A percentile compares a stretch with the other conserved stretches of the same genome.
Evolutionary conservation across 257 asterid species (phyloP).

Genomic region (Capsicum baccatum): DNA sequence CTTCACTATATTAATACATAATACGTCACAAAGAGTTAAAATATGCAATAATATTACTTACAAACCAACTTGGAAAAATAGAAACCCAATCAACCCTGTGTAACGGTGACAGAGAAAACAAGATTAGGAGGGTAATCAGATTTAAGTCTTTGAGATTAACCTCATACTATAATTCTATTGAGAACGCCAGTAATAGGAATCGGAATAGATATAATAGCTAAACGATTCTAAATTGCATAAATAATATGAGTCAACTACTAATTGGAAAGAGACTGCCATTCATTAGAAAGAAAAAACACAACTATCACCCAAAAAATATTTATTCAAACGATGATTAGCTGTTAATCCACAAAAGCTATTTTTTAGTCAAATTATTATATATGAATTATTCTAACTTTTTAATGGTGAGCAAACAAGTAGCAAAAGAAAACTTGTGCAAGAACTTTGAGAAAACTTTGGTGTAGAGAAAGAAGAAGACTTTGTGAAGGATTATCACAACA

Average conservation of each 20-base stretch:
- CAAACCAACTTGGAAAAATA: no score
- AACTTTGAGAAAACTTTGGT: neutral
- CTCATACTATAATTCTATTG: no score
- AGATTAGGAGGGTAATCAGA: no score
- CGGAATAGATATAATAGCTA: neutral
- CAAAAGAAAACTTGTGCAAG: neutral
- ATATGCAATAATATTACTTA: no score
- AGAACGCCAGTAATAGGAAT: neutral
- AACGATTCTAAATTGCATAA: neutral
- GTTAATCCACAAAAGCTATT: neutral
- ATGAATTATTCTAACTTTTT: neutral
- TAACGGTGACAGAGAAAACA: no score
- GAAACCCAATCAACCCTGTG: no score
- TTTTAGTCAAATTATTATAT: no score
- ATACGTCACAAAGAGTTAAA: no score
- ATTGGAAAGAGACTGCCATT: neutral
- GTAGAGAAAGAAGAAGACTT: no score
- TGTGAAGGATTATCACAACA: conserved; percentile 43
- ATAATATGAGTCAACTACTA: no score
- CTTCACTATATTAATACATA: no score
- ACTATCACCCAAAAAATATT: neutral
- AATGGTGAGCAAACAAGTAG: neutral
- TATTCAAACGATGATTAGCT: neutral
- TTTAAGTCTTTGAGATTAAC: no score
- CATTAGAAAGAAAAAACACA: neutral